Evolutionary conservation across 345 rosid genomes (phyloP), one percentile per base, ranked within the genome.

Genomic region (Salix suchowensis): DNA sequence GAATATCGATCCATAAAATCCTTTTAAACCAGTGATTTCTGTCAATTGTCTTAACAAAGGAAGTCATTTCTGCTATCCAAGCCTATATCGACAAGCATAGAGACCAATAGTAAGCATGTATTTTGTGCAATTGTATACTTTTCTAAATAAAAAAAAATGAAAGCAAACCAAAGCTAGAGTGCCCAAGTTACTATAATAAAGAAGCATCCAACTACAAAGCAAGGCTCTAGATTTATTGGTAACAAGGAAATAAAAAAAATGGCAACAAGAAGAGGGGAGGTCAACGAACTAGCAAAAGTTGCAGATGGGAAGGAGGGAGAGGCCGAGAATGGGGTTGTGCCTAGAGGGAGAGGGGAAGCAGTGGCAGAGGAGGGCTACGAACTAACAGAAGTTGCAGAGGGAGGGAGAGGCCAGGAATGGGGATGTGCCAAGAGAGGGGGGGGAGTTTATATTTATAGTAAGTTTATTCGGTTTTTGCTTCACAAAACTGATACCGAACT

Each of bases 21-120:
- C 5, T 32, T 32, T 0, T 32, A 32, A 32, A 32, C 5, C 5
- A 32, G 34, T 32, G 34, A 32, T 32, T 32, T 32, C 34, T 32
- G 34, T 32, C 34, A 32, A 32, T 32, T 32, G 34, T 32, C 74
- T 81, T 81, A 28, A 81, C 80, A 68, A 67, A 77, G 11, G 42
- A 67, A 5, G 77, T 75, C 84, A 81, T 77, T 77, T 81, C 80
- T 14, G 40, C 73, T 55, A 79, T 70, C 72, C 75, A 86, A 79
- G 89, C 89, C 97, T 94, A 72, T 92, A 72, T 75, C 65, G 70
- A 70, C 60, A 77, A 52, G 30, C 54, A 76, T 26, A 77, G 76
- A 34, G 13, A 36, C n/a, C n/a, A 50, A 16, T 8, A 16, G 8
- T 18, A 50, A 50, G n/a, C 55, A 50, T 1, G 8, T 0, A 50